phyloP scores from a whole-genome alignment of 352 stramenopile genomes.

The Globisporangium cylindrosporum region DNA sequence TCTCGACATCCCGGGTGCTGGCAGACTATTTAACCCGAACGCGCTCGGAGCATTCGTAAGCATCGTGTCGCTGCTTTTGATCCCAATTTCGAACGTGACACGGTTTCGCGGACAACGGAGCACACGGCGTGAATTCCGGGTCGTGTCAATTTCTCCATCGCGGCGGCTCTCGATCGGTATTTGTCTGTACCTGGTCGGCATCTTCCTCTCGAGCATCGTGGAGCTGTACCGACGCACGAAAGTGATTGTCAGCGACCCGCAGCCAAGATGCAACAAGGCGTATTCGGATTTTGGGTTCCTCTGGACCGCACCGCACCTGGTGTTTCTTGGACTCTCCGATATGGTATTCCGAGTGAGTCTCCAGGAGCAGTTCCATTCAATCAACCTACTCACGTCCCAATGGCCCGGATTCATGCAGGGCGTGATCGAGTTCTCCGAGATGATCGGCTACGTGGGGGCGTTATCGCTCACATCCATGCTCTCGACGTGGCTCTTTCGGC shows the following conservation, averaged over 20 bases:
- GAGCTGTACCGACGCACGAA: slow-evolving; percentile 71
- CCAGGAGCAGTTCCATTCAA: slow-evolving; percentile 47
- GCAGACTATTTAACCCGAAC: slow-evolving; percentile 39
- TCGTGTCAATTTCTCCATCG: slow-evolving; percentile 21
- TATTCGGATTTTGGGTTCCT: slow-evolving; percentile 44
- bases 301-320: slow-evolving; percentile 54
- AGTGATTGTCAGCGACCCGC: slow-evolving; percentile 13
- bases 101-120: neutral
- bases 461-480: slow-evolving; percentile 49
- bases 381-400: slow-evolving; percentile 25
- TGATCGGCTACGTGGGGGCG: slow-evolving; percentile 48
- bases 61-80: slow-evolving; percentile 18
- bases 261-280: slow-evolving; percentile 29
- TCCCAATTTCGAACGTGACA: slow-evolving; percentile 18
- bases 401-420: slow-evolving; percentile 51
- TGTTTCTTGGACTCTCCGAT: slow-evolving; percentile 53
- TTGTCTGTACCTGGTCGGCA: slow-evolving; percentile 50
- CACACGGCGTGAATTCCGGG: neutral
- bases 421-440: slow-evolving; percentile 47
- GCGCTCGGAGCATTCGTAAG: slow-evolving; percentile 22
- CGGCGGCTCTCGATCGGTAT: slow-evolving; percentile 49
- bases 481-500: slow-evolving; percentile 58
- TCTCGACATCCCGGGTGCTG: slow-evolving; percentile 29
- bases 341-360: slow-evolving; percentile 63
- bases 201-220: slow-evolving; percentile 75